Evolutionary conservation across 192 early-diverging fungal species (phyloP), one percentile per base, ranked within the genome.

Genomic region (Coemansia biformis): DNA sequence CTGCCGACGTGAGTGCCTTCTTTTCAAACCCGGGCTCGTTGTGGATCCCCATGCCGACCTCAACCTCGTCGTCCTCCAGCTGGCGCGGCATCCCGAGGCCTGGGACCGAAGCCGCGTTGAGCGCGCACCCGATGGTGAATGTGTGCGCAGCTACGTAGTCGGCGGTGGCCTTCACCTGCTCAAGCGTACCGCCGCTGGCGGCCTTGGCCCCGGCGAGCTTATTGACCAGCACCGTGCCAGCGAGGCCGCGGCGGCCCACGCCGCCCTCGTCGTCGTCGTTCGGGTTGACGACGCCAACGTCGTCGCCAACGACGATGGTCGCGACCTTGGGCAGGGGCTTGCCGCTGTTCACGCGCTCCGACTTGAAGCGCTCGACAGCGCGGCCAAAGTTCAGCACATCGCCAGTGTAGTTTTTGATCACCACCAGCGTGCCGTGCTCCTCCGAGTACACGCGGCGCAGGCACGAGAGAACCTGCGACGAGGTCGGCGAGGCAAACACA

Each of bases 391-490:
- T 81, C 9, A 83, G 69, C 43, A 80, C 76, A 51, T 86, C 83
- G 34, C 88, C 90, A 0, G 90, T 92, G 55, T 92, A 92, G 66
- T 92, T 92, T 67, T 89, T 92, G 76, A 91, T 80, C 11, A 92
- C 76, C 3, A 89, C 76, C 28, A 92, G 54, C 8, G 82, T 82
- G 19, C 88, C 90, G 21, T 85, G 69, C 24, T 75, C 57, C 29
- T 74, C 71, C 4, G 80, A 79, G 42, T 81, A 74, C 12, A 81
- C 71, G 5, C 68, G 69, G 34, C 85, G 66, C 37, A 92, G 59
- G 35, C 85, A 87, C 1, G 87, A 80, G 9, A 89, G 70, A 4
- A 91, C 83, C 53, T 90, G 87, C 1, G 78, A 77, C 5, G 90
- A 79, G 1, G 84, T 79, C 14, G 90, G 90, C 16, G 88, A 91